Percentiles rank a stretch among this genome's conserved stretches.
phyloP scores from a whole-genome alignment of 169 alveolate species.

The Theileria orientalis region DNA sequence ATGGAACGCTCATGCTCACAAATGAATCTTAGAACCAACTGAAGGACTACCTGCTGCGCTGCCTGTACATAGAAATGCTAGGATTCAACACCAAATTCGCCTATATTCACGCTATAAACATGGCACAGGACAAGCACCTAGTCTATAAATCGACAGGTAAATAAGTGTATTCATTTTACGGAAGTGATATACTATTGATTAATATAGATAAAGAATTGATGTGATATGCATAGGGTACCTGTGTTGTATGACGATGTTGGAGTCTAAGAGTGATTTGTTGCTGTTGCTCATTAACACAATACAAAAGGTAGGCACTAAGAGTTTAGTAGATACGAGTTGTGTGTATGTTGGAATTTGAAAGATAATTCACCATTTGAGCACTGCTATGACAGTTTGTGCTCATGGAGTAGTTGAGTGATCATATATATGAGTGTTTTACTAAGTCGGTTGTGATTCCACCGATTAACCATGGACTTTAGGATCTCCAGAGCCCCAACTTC shows the following conservation, averaged over 20 bases:
- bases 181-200: background rate
- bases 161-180: background rate
- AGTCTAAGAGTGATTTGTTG: conserved; percentile 85
- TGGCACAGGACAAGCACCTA: conserved; percentile 87
- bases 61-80: conserved; percentile 94
- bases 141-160: conserved; percentile 74
- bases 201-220: conserved; percentile 50
- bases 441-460: background rate
- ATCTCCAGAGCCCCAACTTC: conserved; percentile 85
- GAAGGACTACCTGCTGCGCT: conserved; percentile 87
- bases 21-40: conserved; percentile 62
- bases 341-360: background rate
- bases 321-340: background rate
- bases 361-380: too few relatives aligned
- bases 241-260: conserved; percentile 86
- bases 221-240: conserved; percentile 80
- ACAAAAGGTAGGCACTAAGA: conserved; percentile 75
- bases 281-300: conserved; percentile 91
- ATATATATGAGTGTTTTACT: too few relatives aligned
- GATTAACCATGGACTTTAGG: conserved; percentile 17
- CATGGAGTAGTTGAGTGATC: too few relatives aligned
- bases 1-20: too few relatives aligned
- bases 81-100: conserved; percentile 94
- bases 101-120: conserved; percentile 90
- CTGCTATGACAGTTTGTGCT: too few relatives aligned